Percentiles rank a stretch among this genome's conserved stretches.
Conservation (phyloP, 1,139 yeast species). For the Pichia sp. region DNA sequence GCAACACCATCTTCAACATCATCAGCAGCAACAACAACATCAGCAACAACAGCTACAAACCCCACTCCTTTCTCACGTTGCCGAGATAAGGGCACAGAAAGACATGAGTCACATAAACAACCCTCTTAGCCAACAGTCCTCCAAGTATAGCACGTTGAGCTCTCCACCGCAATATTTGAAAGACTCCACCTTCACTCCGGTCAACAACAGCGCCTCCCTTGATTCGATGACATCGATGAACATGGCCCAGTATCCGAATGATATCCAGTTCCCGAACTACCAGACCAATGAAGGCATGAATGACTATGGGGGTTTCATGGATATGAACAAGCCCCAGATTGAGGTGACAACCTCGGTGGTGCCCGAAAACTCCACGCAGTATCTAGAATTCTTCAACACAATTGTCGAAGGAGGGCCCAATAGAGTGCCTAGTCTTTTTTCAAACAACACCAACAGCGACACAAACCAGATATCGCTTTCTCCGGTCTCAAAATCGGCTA, state of each 20-base stretch:
- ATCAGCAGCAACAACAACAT: neutral
- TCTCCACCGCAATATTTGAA: neutral
- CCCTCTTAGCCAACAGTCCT: neutral
- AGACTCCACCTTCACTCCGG: neutral
- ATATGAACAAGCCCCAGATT: neutral
- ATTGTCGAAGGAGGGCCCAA: neutral
- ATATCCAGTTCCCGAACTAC: neutral
- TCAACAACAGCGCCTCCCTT: neutral
- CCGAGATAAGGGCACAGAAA: neutral
- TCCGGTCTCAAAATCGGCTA: slow-evolving; percentile 1
- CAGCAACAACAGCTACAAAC: neutral
- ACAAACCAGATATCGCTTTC: slow-evolving; percentile 1
- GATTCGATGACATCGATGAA: neutral
- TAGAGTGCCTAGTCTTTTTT: neutral
- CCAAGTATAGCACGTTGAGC: neutral
- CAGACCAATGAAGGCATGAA: neutral
- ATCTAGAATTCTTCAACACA: slow-evolving; percentile 4
- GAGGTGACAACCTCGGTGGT: neutral
- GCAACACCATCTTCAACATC: neutral
- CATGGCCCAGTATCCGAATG: neutral
- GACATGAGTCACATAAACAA: neutral
- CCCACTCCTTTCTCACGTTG: neutral
- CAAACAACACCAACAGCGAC: neutral
- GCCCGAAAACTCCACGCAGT: neutral
- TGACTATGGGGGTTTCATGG: neutral